Evolutionary conservation across 805 yeast genomes (phyloP), one percentile per base, ranked within the genome.

Genomic region (Kodamaea restingae): DNA sequence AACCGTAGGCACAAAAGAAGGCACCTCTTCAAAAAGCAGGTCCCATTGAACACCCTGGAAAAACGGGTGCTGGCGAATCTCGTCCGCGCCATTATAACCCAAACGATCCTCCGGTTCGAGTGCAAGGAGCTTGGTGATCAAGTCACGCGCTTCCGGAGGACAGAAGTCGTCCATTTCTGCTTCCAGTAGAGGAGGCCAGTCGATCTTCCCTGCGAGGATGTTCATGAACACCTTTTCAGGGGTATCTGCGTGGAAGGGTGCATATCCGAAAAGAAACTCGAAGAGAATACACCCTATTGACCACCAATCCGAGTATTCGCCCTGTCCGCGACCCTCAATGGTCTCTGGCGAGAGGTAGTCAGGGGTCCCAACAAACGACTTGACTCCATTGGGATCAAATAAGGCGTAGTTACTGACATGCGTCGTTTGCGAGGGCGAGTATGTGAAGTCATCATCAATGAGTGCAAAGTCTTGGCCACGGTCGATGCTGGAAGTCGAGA

Each of bases 341-440:
- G 96, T 90, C 56, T 93, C 99, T 0, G 99, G 99, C 0, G 99
- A 95, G 28, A 95, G 73, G 60, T 93, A 93, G 58, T 93, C 98
- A 0, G 99, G 99, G 0, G 99, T 93, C 0, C 99, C 99, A 22
- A 88, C 95, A 52, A 91, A 90, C 45, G 74, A 76, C 50, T 80
- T 76, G 18, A 71, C 66, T 58, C 41, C 75, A 17, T 73, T 73
- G 1, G 95, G 95, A 56, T 88, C 88, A 55, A 80, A 87, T 31
- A 90, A 68, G 0, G 88, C 88, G 44, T 74, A 73, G 4, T 62
- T 58, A 4, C 62, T 54, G n/a, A 51, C 15, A n/a, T 20, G 32
- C 4, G 40, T 37, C 6, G 49, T 34, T 17, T 58, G 66, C 2
- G 49, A 47, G 0, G 65, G 63, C 29, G 58, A 54, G 27, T 57